Conservation (phyloP, 1,284 basidiomycete genomes). For the Sanghuangporus baumii region DNA sequence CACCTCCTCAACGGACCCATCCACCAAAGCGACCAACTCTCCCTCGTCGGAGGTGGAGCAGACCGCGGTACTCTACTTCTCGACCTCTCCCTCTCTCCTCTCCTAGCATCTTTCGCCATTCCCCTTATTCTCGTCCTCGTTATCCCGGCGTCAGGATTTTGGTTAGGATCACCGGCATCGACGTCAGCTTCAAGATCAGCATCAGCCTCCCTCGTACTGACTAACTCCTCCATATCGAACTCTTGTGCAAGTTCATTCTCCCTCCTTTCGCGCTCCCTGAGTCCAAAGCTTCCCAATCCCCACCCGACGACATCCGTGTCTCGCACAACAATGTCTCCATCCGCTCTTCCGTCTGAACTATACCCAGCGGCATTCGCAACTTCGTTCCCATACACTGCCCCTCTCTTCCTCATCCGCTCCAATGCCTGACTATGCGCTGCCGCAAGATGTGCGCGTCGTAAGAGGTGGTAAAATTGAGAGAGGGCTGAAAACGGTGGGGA, state of each 20-base stretch:
- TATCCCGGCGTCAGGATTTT: not conserved
- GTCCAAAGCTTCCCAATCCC: conserved; percentile 22
- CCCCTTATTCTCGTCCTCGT: not conserved
- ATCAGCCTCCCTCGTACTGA: not conserved
- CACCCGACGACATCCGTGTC: conserved; percentile 16
- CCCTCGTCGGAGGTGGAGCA: not conserved
- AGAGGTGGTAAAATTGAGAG: conserved; percentile 15
- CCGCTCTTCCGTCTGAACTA: not conserved
- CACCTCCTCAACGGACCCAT: conserved; percentile 71
- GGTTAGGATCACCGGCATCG: not conserved
- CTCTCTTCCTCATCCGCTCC: conserved; percentile 6
- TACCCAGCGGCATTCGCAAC: not conserved
- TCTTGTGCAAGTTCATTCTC: conserved; percentile 1
- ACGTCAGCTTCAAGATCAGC: not conserved
- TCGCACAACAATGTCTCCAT: not conserved
- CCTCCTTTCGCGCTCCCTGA: conserved; percentile 23
- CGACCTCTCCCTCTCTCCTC: not conserved
- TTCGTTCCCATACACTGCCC: conserved; percentile 7
- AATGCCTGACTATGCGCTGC: conserved; percentile 15
- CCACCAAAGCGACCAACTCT: conserved; percentile 54
- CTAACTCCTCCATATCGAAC: not conserved
- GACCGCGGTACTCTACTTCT: not conserved
- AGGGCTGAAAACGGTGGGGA: conserved; percentile 5
- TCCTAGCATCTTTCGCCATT: not conserved
- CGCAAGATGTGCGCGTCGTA: conserved; percentile 15